Conservation (phyloP, 768 basidiomycete genomes). For the Macrolepiota fuliginosa region DNA sequence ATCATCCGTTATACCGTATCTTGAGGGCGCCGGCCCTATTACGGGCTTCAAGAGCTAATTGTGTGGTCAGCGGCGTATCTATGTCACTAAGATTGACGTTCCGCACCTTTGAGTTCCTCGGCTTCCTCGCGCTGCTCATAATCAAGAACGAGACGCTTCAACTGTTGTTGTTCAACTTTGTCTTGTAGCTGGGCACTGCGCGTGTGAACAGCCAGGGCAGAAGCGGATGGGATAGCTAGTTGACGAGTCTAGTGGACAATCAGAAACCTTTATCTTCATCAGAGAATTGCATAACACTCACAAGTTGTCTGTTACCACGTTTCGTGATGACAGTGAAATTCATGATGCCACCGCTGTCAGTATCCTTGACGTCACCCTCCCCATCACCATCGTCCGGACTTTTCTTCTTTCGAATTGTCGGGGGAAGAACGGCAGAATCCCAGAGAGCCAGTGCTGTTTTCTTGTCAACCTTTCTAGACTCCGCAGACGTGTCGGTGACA, state of each 20-base stretch:
- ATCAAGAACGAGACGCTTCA: conserved; percentile 92
- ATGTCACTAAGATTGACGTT: not conserved
- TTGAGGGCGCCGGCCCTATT: conserved; percentile 68
- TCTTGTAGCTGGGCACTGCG: conserved; percentile 90
- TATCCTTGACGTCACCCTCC: conserved; percentile 31
- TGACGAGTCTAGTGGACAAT: conserved; percentile 61
- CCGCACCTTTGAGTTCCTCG: conserved; percentile 72
- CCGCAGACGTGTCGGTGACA: conserved; percentile 82
- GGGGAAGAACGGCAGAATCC: conserved; percentile 81
- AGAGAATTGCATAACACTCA: conserved; percentile 28
- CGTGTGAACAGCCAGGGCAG: conserved; percentile 88
- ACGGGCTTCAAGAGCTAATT: conserved; percentile 64
- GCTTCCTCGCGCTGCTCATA: conserved; percentile 90
- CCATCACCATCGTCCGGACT: conserved; percentile 58
- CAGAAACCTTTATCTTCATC: conserved; percentile 1
- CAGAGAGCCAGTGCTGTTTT: conserved; percentile 84
- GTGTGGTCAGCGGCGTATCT: not conserved
- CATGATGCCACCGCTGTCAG: conserved; percentile 54
- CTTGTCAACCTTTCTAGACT: conserved; percentile 84
- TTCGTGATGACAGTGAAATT: conserved; percentile 92
- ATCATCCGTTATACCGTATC: conserved; percentile 72
- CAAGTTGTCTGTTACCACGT: conserved; percentile 91
- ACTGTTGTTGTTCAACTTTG: conserved; percentile 93
- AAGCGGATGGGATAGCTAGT: conserved; percentile 84
- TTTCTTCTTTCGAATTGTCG: conserved; percentile 63